Evolutionary conservation across 805 yeast species (phyloP).

Genomic region (Diddensiella caesifluorescens): DNA sequence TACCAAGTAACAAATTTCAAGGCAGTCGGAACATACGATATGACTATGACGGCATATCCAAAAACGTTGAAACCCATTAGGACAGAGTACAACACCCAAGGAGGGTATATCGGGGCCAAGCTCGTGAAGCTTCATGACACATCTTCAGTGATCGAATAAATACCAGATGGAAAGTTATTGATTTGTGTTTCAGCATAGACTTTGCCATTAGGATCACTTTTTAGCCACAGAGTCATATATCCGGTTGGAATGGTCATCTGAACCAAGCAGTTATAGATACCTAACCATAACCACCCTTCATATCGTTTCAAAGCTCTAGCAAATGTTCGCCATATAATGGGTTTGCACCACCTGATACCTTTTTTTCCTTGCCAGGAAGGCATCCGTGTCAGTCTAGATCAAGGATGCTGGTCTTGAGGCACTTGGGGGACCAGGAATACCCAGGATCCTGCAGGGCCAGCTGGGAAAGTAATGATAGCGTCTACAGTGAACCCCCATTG

Average conservation of each 20-base stretch:
- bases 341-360: constrained; percentile 3
- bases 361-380: constrained; percentile 5
- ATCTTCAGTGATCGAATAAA: constrained; percentile 8
- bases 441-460: constrained; percentile 15
- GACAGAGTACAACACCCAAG: constrained; percentile 5
- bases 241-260: constrained; percentile 5
- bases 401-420: constrained; percentile 3
- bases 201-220: constrained; percentile 4
- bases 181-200: constrained; percentile 5
- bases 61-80: constrained; percentile 1
- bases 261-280: constrained; percentile 10
- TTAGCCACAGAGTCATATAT: constrained; percentile 6
- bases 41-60: constrained; percentile 2
- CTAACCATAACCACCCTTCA: constrained; percentile 9
- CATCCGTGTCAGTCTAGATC: constrained; percentile 6
- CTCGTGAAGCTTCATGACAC: constrained; percentile 5
- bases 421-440: constrained; percentile 16
- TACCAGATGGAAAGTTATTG: constrained; percentile 8
- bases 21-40: constrained; percentile 5
- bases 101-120: constrained; percentile 7
- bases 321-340: constrained; percentile 5
- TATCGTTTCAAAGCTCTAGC: constrained; percentile 6
- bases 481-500: constrained; percentile 20
- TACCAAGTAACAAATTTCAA: constrained; percentile 11
- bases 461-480: constrained; percentile 16